phyloP scores from a whole-genome alignment of 2,329 filamentous ascomycete species.

The Xylaria sp. region DNA sequence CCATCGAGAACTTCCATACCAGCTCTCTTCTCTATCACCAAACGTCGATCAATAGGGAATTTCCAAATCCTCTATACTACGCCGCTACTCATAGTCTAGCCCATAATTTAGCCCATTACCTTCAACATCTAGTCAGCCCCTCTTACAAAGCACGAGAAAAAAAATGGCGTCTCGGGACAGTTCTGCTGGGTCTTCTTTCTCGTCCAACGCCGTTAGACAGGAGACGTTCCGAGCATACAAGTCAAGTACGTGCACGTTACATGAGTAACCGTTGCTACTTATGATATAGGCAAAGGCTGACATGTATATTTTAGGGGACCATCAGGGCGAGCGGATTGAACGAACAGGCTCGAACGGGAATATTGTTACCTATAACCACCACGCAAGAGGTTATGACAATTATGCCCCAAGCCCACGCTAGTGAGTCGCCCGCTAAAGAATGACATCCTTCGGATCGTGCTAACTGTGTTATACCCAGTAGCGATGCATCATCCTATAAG shows the following conservation, averaged over 20 bases:
- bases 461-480: conserved; percentile 7
- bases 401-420: conserved; percentile 31
- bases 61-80: conserved; percentile 3
- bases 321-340: conserved; percentile 4
- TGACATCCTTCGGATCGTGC: not conserved
- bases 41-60: conserved; percentile 8
- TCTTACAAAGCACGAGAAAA: not conserved
- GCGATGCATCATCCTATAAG: not conserved
- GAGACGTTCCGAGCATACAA: conserved; percentile 21
- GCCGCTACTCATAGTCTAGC: not conserved
- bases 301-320: conserved; percentile 16
- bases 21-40: not conserved
- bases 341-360: not conserved
- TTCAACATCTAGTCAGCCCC: not conserved
- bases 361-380: conserved; percentile 17
- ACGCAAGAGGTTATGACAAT: conserved; percentile 24
- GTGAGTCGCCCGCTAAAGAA: conserved; percentile 21
- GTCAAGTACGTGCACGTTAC: conserved; percentile 23
- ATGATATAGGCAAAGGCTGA: conserved; percentile 8
- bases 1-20: conserved; percentile 5
- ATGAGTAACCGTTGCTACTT: not conserved
- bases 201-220: conserved; percentile 3
- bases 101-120: not conserved
- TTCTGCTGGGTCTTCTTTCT: conserved; percentile 6
- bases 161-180: conserved; percentile 27